Percentiles rank a stretch among this genome's conserved stretches.
Evolutionary conservation across 192 early-diverging fungal genomes (phyloP).

Genomic region (Globomyces pollinis-pini): DNA sequence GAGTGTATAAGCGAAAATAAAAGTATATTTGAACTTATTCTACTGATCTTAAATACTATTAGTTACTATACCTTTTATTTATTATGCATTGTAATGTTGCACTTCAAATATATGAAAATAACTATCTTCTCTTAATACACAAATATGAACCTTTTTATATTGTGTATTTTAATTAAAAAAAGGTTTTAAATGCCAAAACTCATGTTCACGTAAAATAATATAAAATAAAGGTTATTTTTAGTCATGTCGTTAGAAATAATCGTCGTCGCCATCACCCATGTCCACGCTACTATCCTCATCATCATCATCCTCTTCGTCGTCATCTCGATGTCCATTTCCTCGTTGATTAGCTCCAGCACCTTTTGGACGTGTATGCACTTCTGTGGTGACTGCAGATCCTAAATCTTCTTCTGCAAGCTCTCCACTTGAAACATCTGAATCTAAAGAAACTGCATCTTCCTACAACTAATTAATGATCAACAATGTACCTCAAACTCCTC

Average conservation of each 20-base stretch:
- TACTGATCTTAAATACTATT: too few relatives aligned
- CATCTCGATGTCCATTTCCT: not conserved
- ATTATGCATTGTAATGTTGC: too few relatives aligned
- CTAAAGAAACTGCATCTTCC: not conserved
- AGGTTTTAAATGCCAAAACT: too few relatives aligned
- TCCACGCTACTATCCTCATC: slow-evolving; percentile 52
- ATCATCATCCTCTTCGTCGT: slow-evolving; percentile 20
- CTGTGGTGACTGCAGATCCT: slow-evolving; percentile 1
- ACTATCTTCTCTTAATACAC: too few relatives aligned
- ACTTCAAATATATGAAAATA: too few relatives aligned
- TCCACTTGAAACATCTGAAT: slow-evolving; percentile 16
- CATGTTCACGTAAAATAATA: too few relatives aligned
- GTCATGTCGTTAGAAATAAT: slow-evolving; percentile 27
- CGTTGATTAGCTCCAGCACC: slow-evolving; percentile 1
- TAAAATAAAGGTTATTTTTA: too few relatives aligned
- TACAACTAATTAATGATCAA: not conserved
- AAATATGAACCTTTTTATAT: too few relatives aligned
- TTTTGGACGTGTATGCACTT: not conserved
- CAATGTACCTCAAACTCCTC: not conserved
- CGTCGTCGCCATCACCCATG: slow-evolving; percentile 26
- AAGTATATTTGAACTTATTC: too few relatives aligned
- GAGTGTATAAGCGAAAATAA: too few relatives aligned
- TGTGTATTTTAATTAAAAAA: too few relatives aligned
- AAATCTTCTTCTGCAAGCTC: slow-evolving; percentile 22
- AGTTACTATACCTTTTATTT: too few relatives aligned